Evolutionary conservation across 306 rosid genomes (phyloP).

Genomic region (Cucumis melo): DNA sequence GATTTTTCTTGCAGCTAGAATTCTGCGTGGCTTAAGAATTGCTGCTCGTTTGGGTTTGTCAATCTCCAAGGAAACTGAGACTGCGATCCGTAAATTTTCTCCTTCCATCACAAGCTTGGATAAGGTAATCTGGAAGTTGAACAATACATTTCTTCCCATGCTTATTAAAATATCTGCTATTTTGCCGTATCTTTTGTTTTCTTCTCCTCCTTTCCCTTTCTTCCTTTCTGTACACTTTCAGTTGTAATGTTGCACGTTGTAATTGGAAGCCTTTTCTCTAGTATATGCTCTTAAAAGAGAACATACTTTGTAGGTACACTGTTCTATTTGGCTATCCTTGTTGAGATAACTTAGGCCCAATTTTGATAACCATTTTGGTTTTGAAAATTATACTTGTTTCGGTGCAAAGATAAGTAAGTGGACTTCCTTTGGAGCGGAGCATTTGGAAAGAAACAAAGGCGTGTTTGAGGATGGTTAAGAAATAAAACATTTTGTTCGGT

Average conservation of each 20-base stretch:
- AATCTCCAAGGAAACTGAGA: constrained; percentile 42
- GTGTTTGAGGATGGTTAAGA: no score
- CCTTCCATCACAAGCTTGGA: constrained; percentile 17
- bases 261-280: background rate
- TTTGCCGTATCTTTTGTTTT: background rate
- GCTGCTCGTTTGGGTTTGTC: constrained; percentile 88
- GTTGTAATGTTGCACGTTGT: background rate
- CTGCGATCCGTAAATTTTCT: constrained; percentile 27
- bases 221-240: background rate
- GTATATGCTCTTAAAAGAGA: background rate
- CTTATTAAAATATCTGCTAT: background rate
- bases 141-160: background rate
- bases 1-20: constrained; percentile 51
- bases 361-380: no score
- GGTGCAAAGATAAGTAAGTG: no score
- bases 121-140: constrained; percentile 19
- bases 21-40: constrained; percentile 86
- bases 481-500: no score
- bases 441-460: no score
- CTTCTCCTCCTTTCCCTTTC: background rate
- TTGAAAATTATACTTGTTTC: no score
- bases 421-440: no score
- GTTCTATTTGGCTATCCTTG: constrained; percentile 5
- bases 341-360: background rate
- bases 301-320: background rate